Evolutionary conservation across 148 eudicot species (phyloP), one percentile per base, ranked within the genome.

Genomic region (Diospyros kaki): DNA sequence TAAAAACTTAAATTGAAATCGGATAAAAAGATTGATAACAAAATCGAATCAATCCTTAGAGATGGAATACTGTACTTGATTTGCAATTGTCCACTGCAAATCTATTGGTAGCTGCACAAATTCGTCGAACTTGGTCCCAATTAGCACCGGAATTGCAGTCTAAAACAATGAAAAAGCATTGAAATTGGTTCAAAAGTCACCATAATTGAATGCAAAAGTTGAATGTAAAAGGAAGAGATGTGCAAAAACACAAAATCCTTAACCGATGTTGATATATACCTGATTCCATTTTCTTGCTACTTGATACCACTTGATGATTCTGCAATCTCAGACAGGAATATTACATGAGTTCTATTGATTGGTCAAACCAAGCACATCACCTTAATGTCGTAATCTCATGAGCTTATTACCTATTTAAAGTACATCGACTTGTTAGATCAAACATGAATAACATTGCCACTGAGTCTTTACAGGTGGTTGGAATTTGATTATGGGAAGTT

Each of bases 381-480:
- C 8, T 51, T 48, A 15, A 12, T 40, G 38, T 4, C 4, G 10
- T 38, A 68, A 13, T 39, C 39, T 11, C 8, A 66, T 56, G 3
- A 10, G 28, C 40, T 13, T 50, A 11, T 42, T 79, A 87, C 93
- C 87, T 89, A 55, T 88, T 90, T 53, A 90, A 73, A 8, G 94
- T 87, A 38, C 91, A 75, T 10, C 94, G 83, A 72, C 88, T 88
- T 9, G 94, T 87, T 48, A 90, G 87, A 84, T 90, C 91, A 78
- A 90, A 90, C 94, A 90, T 88, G 85, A 90, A 83, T 46, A 90
- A 71, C n/a, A 90, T 80, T 41, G 94, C 91, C 14, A 90, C 94
- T 0, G 91, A 84, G 81, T 86, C 91, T 75, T 83, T 81, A 42
- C 91, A 90, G 17, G 89, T 87, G 52, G 66, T 70, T 65, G 91